These are phyloP conservation scores for Aspergillus heteromorphus DNA, from an alignment of 495 filamentous ascomycete species.

Conservation along the genomic window DNA sequence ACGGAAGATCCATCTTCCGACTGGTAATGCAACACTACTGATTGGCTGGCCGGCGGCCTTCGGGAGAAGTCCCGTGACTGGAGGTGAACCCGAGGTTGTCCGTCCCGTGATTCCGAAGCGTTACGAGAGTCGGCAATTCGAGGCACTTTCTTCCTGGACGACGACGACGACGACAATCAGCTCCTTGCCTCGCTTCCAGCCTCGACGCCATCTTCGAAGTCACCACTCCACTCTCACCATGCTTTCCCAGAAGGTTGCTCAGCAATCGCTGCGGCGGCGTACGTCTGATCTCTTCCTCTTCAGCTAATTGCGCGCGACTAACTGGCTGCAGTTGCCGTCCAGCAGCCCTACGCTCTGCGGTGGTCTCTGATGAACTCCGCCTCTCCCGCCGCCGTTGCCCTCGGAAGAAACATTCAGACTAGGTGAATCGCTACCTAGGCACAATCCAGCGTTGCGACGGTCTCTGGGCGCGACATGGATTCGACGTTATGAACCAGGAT, in stretches of 20 bases:
- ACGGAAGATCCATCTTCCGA: slow-evolving; percentile 38
- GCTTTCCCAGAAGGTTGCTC: slow-evolving; percentile 60
- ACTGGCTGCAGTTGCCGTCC: slow-evolving; percentile 39
- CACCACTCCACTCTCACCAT: slow-evolving; percentile 43
- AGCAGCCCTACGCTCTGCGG: slow-evolving; percentile 44
- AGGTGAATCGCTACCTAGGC: slow-evolving; percentile 39
- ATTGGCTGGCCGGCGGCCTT: slow-evolving; percentile 28
- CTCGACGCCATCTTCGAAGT: slow-evolving; percentile 10
- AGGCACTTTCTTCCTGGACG: slow-evolving; percentile 20
- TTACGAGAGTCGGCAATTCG: slow-evolving; percentile 23
- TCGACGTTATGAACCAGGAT: slow-evolving; percentile 27
- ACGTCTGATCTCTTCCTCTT: slow-evolving; percentile 27
- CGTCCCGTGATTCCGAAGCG: slow-evolving; percentile 35
- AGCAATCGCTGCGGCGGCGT: slow-evolving; percentile 67
- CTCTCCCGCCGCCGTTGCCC: slow-evolving; percentile 44
- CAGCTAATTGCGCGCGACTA: slow-evolving; percentile 16
- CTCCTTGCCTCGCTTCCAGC: slow-evolving; percentile 7
- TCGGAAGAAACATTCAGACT: slow-evolving; percentile 46
- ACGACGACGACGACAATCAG: slow-evolving; percentile 17
- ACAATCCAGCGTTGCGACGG: neutral
- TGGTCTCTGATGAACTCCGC: slow-evolving; percentile 46
- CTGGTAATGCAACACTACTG: slow-evolving; percentile 27
- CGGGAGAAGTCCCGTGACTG: slow-evolving; percentile 26
- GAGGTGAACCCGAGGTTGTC: slow-evolving; percentile 41
- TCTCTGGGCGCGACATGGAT: neutral